Evolutionary conservation across 106 monocot species (phyloP).

Genomic region (Narthecium ossifragum): DNA sequence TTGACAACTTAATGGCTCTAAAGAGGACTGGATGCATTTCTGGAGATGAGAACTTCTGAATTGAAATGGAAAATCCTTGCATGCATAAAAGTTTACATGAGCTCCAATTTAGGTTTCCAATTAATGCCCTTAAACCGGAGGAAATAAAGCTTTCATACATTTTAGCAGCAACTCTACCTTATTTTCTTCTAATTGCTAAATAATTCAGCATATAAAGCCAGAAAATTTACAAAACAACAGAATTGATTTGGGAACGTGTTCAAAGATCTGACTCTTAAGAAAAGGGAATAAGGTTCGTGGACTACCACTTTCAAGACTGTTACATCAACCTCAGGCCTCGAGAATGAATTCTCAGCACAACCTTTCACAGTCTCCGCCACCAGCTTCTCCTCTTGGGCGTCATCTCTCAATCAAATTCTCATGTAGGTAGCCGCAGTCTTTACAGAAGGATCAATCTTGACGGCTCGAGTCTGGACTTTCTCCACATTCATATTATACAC

Average conservation of each 20-base stretch:
- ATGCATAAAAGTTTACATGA: constrained; percentile 39
- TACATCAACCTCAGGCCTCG: constrained; percentile 43
- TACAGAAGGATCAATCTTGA: constrained; percentile 42
- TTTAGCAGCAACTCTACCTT: too few species aligned
- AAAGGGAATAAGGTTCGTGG: not conserved
- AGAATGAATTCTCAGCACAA: constrained; percentile 72
- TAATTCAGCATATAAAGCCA: too few species aligned
- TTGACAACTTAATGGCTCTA: constrained; percentile 52
- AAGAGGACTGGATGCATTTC: constrained; percentile 63
- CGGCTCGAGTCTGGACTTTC: constrained; percentile 79
- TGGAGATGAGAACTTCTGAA: constrained; percentile 49
- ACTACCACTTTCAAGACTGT: constrained; percentile 78
- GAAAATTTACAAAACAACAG: too few species aligned
- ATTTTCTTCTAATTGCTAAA: too few species aligned
- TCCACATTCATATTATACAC: constrained; percentile 65
- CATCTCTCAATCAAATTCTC: constrained; percentile 45
- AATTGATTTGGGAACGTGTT: too few species aligned
- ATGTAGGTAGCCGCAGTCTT: constrained; percentile 54
- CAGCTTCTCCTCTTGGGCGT: constrained; percentile 27
- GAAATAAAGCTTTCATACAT: too few species aligned
- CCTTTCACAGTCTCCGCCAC: constrained; percentile 50
- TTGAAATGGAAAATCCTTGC: constrained; percentile 86
- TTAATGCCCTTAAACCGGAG: too few species aligned
- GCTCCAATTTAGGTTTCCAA: too few species aligned
- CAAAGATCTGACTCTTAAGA: not conserved